Evolutionary conservation across 1,284 basidiomycete genomes (phyloP).

Genomic region (Pholiota adiposa): DNA sequence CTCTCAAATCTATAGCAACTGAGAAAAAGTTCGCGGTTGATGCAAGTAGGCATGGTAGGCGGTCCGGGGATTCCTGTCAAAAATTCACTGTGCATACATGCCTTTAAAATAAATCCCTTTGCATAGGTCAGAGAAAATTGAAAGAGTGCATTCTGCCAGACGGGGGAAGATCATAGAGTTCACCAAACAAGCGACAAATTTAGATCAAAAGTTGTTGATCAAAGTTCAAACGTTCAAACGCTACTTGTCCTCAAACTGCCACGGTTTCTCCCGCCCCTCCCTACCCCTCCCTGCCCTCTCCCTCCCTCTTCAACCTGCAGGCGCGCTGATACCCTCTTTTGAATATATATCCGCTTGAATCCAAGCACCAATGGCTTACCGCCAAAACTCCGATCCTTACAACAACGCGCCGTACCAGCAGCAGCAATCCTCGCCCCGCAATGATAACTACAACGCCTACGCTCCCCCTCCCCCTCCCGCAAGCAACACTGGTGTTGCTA

Average conservation of each 20-base stretch:
- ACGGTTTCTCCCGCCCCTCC: slow-evolving; percentile 21
- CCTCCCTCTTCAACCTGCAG: slow-evolving; percentile 9
- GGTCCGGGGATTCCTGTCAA: not conserved
- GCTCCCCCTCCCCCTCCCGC: slow-evolving; percentile 26
- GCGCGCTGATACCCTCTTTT: slow-evolving; percentile 17
- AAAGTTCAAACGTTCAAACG: slow-evolving; percentile 11
- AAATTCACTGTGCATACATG: not conserved
- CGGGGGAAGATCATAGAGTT: not conserved
- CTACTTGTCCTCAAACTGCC: slow-evolving; percentile 23
- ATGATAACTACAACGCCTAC: slow-evolving; percentile 32
- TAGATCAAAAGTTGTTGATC: not conserved
- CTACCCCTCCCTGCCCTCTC: slow-evolving; percentile 16
- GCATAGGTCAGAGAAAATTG: too few relatives aligned
- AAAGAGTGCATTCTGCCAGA: not conserved
- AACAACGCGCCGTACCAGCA: slow-evolving; percentile 27
- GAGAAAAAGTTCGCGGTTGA: not conserved
- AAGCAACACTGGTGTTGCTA: slow-evolving; percentile 34
- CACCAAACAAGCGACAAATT: not conserved
- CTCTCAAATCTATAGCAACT: slow-evolving; percentile 1
- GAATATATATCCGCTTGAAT: slow-evolving; percentile 11
- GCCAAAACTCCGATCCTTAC: slow-evolving; percentile 55
- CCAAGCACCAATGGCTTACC: slow-evolving; percentile 52
- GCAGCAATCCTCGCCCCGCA: slow-evolving; percentile 24
- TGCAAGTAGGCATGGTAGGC: not conserved
- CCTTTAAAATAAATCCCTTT: too few relatives aligned